These are phyloP conservation scores for Aspergillus ochraceus DNA, from an alignment of 2,329 filamentous ascomycete genomes.

Conservation along the genomic window DNA sequence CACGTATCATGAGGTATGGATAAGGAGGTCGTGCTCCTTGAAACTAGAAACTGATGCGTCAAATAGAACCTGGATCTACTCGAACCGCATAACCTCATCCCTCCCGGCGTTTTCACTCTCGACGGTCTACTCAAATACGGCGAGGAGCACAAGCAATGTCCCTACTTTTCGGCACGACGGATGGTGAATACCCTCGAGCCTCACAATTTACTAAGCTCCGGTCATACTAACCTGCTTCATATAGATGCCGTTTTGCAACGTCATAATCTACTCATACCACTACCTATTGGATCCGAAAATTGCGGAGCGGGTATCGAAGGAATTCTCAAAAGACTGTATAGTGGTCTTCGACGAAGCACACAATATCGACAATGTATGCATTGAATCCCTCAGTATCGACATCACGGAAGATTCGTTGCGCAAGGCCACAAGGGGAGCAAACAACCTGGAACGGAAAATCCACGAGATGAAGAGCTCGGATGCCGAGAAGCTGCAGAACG, in stretches of 20 bases:
- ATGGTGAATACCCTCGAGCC: slow-evolving; percentile 63
- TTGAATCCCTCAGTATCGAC: slow-evolving; percentile 94
- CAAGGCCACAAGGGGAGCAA: slow-evolving; percentile 85
- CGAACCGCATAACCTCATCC: slow-evolving; percentile 91
- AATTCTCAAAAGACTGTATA: slow-evolving; percentile 96
- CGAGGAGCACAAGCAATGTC: slow-evolving; percentile 93
- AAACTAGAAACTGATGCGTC: background rate
- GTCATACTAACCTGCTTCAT: slow-evolving; percentile 18
- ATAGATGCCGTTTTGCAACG: slow-evolving; percentile 97
- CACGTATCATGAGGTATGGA: slow-evolving; percentile 82
- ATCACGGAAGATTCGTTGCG: slow-evolving; percentile 92
- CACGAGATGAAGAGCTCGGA: slow-evolving; percentile 94
- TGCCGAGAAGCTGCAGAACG: slow-evolving; percentile 87
- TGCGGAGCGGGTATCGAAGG: slow-evolving; percentile 88
- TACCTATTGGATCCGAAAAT: slow-evolving; percentile 98
- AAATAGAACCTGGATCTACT: slow-evolving; percentile 82
- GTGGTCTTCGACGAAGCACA: slow-evolving; percentile 98
- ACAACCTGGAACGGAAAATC: slow-evolving; percentile 87
- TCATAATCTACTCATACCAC: slow-evolving; percentile 99
- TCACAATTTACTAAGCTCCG: no score
- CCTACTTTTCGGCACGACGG: slow-evolving; percentile 90
- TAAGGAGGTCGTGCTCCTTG: background rate
- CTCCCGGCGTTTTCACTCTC: slow-evolving; percentile 92
- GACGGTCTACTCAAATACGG: slow-evolving; percentile 87
- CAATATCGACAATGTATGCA: slow-evolving; percentile 99